These are phyloP conservation scores for Calonectria montana DNA, from an alignment of 2,329 filamentous ascomycete genomes.

Conservation along the genomic window DNA sequence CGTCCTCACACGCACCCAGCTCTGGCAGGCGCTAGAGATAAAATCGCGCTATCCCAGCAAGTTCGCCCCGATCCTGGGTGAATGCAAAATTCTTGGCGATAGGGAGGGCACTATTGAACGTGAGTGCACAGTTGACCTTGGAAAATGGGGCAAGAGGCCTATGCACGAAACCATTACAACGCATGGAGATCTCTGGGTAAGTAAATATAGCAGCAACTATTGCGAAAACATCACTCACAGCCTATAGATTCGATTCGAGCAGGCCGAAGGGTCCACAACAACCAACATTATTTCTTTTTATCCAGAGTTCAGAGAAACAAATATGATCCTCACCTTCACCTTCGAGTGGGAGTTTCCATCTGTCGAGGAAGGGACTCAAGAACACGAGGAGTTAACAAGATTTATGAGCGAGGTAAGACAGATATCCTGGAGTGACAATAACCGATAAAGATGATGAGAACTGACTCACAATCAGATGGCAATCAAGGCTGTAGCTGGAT, in stretches of 20 bases:
- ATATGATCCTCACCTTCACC: neutral
- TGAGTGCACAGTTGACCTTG: neutral
- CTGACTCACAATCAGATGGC: neutral
- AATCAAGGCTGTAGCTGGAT: neutral
- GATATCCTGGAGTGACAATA: neutral
- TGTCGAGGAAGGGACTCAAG: neutral
- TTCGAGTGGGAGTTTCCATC: neutral
- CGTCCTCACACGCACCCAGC: neutral
- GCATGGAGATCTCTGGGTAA: neutral
- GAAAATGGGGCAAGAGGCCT: neutral
- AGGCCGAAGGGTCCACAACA: neutral
- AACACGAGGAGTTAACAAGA: neutral
- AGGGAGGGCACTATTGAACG: neutral
- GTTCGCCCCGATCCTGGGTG: neutral
- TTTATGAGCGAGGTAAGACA: neutral
- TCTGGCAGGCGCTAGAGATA: neutral
- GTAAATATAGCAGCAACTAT: no score
- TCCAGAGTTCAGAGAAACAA: neutral
- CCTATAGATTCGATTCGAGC: neutral
- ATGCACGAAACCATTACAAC: neutral
- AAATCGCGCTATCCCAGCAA: neutral
- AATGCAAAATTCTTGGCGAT: neutral
- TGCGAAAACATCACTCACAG: neutral
- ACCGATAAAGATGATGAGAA: neutral
- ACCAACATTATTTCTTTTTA: neutral